Percentiles rank a stretch among this genome's conserved stretches.
These are phyloP conservation scores for Neophaeococcomyces aloes DNA, from an alignment of 2,329 filamentous ascomycete species.

Conservation along the genomic window DNA sequence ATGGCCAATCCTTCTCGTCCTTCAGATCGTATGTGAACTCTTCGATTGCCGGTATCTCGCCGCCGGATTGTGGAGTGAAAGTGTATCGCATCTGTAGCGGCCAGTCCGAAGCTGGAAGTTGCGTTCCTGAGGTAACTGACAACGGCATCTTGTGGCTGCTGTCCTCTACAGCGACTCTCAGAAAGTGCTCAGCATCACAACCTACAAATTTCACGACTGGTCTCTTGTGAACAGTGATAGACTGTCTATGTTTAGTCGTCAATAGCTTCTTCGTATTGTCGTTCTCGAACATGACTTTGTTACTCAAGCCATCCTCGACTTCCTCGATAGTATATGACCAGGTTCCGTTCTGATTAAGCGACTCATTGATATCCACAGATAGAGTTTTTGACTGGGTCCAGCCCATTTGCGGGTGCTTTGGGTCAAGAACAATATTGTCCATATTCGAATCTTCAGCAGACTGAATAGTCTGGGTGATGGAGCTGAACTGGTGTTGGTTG, in stretches of 20 bases:
- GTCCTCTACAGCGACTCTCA: constrained; percentile 72
- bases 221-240: constrained; percentile 76
- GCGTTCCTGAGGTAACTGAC: constrained; percentile 44
- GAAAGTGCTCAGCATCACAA: constrained; percentile 68
- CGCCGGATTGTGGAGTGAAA: constrained; percentile 68
- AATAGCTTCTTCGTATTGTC: constrained; percentile 28
- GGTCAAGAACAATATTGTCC: constrained; percentile 52
- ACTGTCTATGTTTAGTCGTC: constrained; percentile 59
- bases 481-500: constrained; percentile 71
- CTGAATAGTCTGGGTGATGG: constrained; percentile 87
- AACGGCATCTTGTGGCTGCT: constrained; percentile 56
- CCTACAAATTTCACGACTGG: constrained; percentile 61
- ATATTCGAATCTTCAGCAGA: constrained; percentile 77
- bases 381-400: constrained; percentile 73
- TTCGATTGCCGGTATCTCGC: constrained; percentile 48
- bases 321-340: constrained; percentile 91
- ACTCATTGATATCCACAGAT: constrained; percentile 78
- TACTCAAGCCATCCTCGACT: constrained; percentile 82
- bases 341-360: constrained; percentile 63
- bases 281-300: constrained; percentile 60
- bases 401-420: constrained; percentile 44
- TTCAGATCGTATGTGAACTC: constrained; percentile 44
- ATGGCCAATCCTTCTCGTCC: constrained; percentile 32
- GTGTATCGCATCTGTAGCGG: constrained; percentile 67
- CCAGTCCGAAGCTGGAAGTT: constrained; percentile 50